Conservation (phyloP, 495 filamentous ascomycete genomes). For the Hypoxylon crocopeplum region DNA sequence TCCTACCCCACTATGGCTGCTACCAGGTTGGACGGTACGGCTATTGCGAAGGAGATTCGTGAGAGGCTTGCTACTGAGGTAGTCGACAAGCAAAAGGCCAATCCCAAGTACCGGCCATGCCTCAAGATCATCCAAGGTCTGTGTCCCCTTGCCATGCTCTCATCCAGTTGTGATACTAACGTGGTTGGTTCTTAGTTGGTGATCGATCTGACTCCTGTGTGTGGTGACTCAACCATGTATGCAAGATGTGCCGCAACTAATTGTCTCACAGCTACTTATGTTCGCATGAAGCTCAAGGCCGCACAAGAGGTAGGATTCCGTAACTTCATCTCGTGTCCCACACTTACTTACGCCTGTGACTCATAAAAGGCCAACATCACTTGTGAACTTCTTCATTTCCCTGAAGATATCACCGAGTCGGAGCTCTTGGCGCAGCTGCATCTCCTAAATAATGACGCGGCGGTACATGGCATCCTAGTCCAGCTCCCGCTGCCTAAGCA, state of each 20-base stretch:
- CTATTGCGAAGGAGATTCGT: slow-evolving; percentile 88
- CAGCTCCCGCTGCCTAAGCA: slow-evolving; percentile 89
- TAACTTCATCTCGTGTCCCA: slow-evolving; percentile 1
- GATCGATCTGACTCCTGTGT: slow-evolving; percentile 90
- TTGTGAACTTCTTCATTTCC: slow-evolving; percentile 83
- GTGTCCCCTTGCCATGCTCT: slow-evolving; percentile 30
- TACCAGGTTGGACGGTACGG: slow-evolving; percentile 92
- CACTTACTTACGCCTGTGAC: slow-evolving; percentile 24
- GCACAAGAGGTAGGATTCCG: slow-evolving; percentile 76
- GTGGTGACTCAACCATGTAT: slow-evolving; percentile 41
- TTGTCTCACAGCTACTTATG: slow-evolving; percentile 79
- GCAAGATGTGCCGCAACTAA: slow-evolving; percentile 36
- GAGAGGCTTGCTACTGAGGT: slow-evolving; percentile 80
- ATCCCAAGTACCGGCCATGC: slow-evolving; percentile 85
- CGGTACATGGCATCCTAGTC: slow-evolving; percentile 90
- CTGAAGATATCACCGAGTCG: slow-evolving; percentile 79
- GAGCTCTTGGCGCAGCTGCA: slow-evolving; percentile 85
- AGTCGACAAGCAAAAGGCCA: slow-evolving; percentile 75
- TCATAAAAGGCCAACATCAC: slow-evolving; percentile 78
- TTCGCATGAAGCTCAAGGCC: slow-evolving; percentile 99
- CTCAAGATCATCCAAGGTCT: slow-evolving; percentile 92
- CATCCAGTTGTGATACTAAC: slow-evolving; percentile 1
- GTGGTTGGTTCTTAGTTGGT: slow-evolving; percentile 65
- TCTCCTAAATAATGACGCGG: slow-evolving; percentile 83
- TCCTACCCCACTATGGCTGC: slow-evolving; percentile 75